Base-by-base conservation (phyloP, 129 eudicot species). In the Artemisia tridentata region DNA sequence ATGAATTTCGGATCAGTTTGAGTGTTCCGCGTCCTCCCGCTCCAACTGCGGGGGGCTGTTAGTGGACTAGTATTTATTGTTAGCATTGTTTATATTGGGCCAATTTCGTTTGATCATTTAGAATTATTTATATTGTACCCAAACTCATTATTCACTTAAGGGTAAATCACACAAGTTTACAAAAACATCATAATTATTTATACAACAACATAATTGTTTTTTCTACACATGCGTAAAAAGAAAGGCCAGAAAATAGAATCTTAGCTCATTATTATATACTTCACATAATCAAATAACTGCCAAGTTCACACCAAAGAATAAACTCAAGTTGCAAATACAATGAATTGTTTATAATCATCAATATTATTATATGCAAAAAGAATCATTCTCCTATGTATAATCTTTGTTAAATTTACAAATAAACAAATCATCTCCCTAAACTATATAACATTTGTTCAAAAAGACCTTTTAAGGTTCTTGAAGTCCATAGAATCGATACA, bases 401-500 rank as follows among this genome's bases (percentile, higher is more conserved):
- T 11, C 17, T 50, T 34, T 53, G 71, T 73, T 43, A 43, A 71
- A 29, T 71, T 27, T 78, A 78, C 77, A 78, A 64, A 54, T 65
- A 63, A 63, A 41, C 11, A 56, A 71, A 58, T 55, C 11, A 49
- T 25, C 20, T 31, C 64, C 65, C 69, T 65, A 50, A 72, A 72
- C 77, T 75, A 51, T 27, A 51, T 6, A 38, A 38, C 34, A 38
- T 64, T 25, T 43, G 65, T 69, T 82, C 87, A 85, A 67, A 83
- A 76, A 8, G 88, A 71, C 78, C 88, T 81, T 58, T 83, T 85
- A 52, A 88, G 88, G 74, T 86, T 57, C 80, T 83, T 86, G 66
- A 85, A 88, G 73, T 88, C 96, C 86, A 68, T 75, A 48, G 88
- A 75, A 62, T 85, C 96, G 72, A 83, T 85, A 64, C 91, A 88